phyloP scores from a whole-genome alignment of 495 filamentous ascomycete species.

The Penicillium daleae region DNA sequence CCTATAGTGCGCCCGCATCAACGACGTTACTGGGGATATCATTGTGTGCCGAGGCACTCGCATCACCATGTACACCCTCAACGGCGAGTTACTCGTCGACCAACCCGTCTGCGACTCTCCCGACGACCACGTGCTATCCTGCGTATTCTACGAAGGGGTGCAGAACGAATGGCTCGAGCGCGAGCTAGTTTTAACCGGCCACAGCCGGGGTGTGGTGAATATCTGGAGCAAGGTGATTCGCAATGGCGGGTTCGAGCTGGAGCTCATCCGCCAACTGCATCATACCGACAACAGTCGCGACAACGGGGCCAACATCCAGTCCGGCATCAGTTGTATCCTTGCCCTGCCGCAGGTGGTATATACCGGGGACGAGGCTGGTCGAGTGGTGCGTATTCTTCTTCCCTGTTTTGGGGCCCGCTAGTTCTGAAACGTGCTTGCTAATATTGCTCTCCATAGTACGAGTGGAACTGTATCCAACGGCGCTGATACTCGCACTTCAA shows the following conservation, averaged over 20 bases:
- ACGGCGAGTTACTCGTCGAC: conserved; percentile 79
- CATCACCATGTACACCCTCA: conserved; percentile 82
- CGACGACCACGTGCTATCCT: conserved; percentile 76
- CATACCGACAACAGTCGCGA: conserved; percentile 76
- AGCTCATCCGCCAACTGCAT: conserved; percentile 76
- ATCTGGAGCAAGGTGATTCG: conserved; percentile 60
- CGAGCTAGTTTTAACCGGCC: conserved; percentile 85
- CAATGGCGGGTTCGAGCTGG: conserved; percentile 59
- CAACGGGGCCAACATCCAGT: conserved; percentile 72
- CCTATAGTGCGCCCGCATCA: conserved; percentile 77
- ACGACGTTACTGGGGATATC: conserved; percentile 87
- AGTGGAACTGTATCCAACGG: conserved; percentile 85
- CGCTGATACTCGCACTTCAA: conserved; percentile 27
- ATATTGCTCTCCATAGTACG: conserved; percentile 68
- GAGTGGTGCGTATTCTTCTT: conserved; percentile 62
- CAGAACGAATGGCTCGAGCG: conserved; percentile 93
- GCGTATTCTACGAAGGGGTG: conserved; percentile 90
- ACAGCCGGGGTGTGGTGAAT: conserved; percentile 82
- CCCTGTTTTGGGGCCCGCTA: not conserved
- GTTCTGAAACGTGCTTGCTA: not conserved
- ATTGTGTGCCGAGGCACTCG: conserved; percentile 77
- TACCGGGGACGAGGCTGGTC: conserved; percentile 87
- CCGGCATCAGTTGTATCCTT: conserved; percentile 85
- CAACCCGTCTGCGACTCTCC: conserved; percentile 73
- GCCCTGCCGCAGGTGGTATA: conserved; percentile 85